Evolutionary conservation across 1,284 basidiomycete genomes (phyloP), one percentile per base, ranked within the genome.

Genomic region (Agroathelia rolfsii): DNA sequence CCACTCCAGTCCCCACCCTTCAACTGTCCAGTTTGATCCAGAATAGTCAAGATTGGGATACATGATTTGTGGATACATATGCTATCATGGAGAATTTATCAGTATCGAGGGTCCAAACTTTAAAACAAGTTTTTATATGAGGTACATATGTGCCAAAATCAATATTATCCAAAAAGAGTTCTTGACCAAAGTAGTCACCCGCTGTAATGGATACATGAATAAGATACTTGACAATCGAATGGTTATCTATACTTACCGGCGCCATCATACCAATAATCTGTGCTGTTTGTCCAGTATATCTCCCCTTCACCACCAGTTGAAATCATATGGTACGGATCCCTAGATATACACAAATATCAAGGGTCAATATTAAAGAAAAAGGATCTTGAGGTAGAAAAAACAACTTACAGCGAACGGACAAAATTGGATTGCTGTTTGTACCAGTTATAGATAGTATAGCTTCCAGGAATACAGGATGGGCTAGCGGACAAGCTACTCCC

Each of bases 231-330:
- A 0, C 71, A 71, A 34, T 74, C 66, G 50, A 66, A 72, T 40
- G 72, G 70, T n/a, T n/a, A n/a, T n/a, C n/a, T n/a, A n/a, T n/a
- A n/a, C n/a, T n/a, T n/a, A n/a, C n/a, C n/a, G n/a, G n/a, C n/a
- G n/a, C n/a, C n/a, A n/a, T n/a, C n/a, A n/a, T n/a, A n/a, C n/a
- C n/a, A n/a, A 36, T 57, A 64, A 19, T 54, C 47, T 14, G 53
- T 53, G 2, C 59, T 52, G 7, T 61, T 43, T 24, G 58, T 56
- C 65, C 61, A 67, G 46, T 58, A 68, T 48, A 72, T 72, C 13
- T 71, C 68, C 1, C 71, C 72, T 50, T 73, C 70, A 7, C 70
- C 71, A 9, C 69, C 71, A 1, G 68, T 70, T 1, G 69, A 71
- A 24, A 74, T 71, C 48, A 73, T 42, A 44, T 76, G 71, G 44